Base-by-base conservation (phyloP, 768 basidiomycete genomes). In the Lactarius trivialis region DNA sequence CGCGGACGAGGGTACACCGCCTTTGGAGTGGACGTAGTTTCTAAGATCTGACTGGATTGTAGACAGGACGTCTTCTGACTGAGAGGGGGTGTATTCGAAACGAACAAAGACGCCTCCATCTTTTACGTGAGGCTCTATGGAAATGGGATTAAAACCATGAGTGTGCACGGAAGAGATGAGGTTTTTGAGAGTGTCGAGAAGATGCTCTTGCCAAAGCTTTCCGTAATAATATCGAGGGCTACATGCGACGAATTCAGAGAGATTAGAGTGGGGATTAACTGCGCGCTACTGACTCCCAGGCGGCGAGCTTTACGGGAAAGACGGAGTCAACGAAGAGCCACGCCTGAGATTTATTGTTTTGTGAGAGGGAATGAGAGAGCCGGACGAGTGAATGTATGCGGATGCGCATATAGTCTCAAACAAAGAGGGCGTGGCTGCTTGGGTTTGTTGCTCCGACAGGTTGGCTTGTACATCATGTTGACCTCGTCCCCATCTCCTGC, bases 101-200 rank as follows among this genome's bases (percentile, higher is more conserved):
- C 78, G 79, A 39, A 93, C 85, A 70, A 92, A 93, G 17, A 91
- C 85, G 5, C 93, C 93, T 2, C 93, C 93, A 64, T 94, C 92
- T 68, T 94, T 95, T 56, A 74, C 73, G 64, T 84, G 79, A 7
- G 85, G 84, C 56, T 90, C 78, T 6, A 92, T 68, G 26, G 81
- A 79, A 4, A 86, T 69, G n/a, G 91, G 73, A 33, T 76, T 74
- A 69, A 93, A 90, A 37, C 75, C 77, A 66, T 85, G 81, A 0
- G 78, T 68, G 33, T 80, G 78, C 43, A 90, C 77, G 7, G 73
- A 65, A 14, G 80, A 76, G 8, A 93, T 75, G 36, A 83, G 77
- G 1, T 69, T 68, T 17, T 73, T 69, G 21, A 94, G 73, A 32
- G 70, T 62, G 3, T 72, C 74, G 30, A 89, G 75, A 1, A 91